A percentile compares a stretch with the other conserved stretches of the same genome.
Conservation (phyloP, 768 basidiomycete genomes). For the Suillus bovinus region DNA sequence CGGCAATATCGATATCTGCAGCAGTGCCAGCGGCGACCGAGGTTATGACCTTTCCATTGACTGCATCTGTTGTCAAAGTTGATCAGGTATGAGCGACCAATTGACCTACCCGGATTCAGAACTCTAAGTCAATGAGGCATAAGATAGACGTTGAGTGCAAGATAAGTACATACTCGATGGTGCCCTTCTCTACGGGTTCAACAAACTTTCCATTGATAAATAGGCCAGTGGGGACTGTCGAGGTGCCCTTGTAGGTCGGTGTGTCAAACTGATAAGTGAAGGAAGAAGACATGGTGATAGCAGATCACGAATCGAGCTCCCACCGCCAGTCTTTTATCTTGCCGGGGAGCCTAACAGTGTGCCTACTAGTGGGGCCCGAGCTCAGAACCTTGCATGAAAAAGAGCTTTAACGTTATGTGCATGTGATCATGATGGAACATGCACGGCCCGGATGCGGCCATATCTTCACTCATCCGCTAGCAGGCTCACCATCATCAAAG, state of each 20-base stretch:
- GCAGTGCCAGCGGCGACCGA: constrained; percentile 34
- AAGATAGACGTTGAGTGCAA: background rate
- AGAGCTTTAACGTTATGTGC: too few relatives aligned
- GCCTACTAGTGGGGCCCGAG: too few relatives aligned
- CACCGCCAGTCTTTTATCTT: background rate
- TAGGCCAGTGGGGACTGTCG: constrained; percentile 34
- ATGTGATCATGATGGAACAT: too few relatives aligned
- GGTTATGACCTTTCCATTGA: constrained; percentile 41
- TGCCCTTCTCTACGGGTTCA: constrained; percentile 12
- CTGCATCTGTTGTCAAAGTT: constrained; percentile 15
- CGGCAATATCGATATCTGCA: constrained; percentile 49
- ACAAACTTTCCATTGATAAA: constrained; percentile 42
- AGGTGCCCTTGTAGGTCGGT: constrained; percentile 26
- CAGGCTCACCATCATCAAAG: too few relatives aligned
- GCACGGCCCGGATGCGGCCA: too few relatives aligned
- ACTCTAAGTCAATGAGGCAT: constrained; percentile 14
- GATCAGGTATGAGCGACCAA: background rate
- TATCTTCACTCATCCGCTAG: too few relatives aligned
- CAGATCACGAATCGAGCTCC: background rate
- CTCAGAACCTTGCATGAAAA: background rate
- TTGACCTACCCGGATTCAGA: constrained; percentile 17
- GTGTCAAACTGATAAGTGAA: constrained; percentile 29
- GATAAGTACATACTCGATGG: background rate
- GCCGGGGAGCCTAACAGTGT: background rate
- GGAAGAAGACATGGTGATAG: constrained; percentile 10